phyloP scores from a whole-genome alignment of 208 protist genomes.

The Trypanosoma boissoni region DNA sequence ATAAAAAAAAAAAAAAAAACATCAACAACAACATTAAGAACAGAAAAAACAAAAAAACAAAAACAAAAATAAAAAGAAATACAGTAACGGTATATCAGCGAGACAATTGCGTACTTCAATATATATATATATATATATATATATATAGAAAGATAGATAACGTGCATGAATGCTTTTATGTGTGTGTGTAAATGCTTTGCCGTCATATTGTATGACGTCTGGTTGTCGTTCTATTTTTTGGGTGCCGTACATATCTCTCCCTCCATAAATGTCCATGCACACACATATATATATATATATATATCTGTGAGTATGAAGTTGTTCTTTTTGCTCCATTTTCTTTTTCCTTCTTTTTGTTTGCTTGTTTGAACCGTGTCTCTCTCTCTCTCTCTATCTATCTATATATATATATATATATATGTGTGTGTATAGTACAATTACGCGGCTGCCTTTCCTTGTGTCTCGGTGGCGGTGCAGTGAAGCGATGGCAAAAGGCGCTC shows the following conservation, averaged over 20 bases:
- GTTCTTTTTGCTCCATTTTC: background rate
- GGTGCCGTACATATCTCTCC: background rate
- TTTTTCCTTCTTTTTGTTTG: slow-evolving; percentile 3
- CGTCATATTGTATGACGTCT: too few species aligned
- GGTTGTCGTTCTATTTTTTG: too few species aligned
- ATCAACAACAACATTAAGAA: too few species aligned
- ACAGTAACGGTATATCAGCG: too few species aligned
- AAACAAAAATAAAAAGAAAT: too few species aligned
- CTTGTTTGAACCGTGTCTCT: background rate
- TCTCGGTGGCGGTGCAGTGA: background rate
- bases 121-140: slow-evolving; percentile 11
- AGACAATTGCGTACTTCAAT: slow-evolving; percentile 3
- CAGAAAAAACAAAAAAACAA: too few species aligned
- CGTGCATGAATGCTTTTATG: background rate
- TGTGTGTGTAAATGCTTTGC: too few species aligned
- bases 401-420: too few species aligned
- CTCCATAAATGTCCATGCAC: slow-evolving; percentile 4
- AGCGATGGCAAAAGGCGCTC: slow-evolving; percentile 77
- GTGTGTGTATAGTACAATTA: too few species aligned
- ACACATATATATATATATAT: slow-evolving; percentile 21
- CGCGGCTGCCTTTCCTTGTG: too few species aligned
- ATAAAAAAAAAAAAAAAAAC: background rate
- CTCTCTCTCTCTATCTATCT: background rate
- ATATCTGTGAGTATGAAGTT: slow-evolving; percentile 9
- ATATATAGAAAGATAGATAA: background rate